Evolutionary conservation across 495 filamentous ascomycete species (phyloP).

Genomic region (Talaromyces adpressus): DNA sequence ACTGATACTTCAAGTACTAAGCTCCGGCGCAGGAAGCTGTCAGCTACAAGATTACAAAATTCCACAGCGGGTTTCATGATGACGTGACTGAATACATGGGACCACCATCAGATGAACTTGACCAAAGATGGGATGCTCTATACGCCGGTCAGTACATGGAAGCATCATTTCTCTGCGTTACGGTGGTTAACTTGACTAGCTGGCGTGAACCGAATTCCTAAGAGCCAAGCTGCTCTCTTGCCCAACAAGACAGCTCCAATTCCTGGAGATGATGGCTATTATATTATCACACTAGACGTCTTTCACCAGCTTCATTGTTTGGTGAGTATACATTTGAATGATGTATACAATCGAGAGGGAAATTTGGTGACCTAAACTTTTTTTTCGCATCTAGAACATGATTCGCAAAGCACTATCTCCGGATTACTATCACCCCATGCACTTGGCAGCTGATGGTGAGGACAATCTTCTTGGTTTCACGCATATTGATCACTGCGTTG

Average conservation of each 20-base stretch:
- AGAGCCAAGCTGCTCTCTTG: conserved; percentile 12
- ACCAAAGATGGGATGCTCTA: no score
- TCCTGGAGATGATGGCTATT: conserved; percentile 11
- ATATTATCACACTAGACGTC: conserved; percentile 16
- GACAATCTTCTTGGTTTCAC: not conserved
- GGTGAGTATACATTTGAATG: conserved; percentile 7
- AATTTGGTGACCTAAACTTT: no score
- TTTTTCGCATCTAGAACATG: no score
- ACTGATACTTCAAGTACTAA: no score
- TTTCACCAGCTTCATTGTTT: conserved; percentile 24
- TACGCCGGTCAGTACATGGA: not conserved
- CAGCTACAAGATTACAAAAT: no score
- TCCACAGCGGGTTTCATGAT: no score
- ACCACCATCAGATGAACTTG: no score
- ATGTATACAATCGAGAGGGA: not conserved
- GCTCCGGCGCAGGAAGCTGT: no score
- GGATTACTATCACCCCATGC: no score
- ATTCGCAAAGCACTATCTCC: no score
- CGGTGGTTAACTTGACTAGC: not conserved
- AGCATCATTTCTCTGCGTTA: no score
- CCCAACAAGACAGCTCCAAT: conserved; percentile 13
- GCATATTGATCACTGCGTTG: conserved; percentile 20
- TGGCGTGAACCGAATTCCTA: conserved; percentile 15
- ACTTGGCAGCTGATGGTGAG: conserved; percentile 5
- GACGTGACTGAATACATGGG: no score